Evolutionary conservation across 1,139 yeast genomes (phyloP).

Genomic region (Suhomyces taliae): DNA sequence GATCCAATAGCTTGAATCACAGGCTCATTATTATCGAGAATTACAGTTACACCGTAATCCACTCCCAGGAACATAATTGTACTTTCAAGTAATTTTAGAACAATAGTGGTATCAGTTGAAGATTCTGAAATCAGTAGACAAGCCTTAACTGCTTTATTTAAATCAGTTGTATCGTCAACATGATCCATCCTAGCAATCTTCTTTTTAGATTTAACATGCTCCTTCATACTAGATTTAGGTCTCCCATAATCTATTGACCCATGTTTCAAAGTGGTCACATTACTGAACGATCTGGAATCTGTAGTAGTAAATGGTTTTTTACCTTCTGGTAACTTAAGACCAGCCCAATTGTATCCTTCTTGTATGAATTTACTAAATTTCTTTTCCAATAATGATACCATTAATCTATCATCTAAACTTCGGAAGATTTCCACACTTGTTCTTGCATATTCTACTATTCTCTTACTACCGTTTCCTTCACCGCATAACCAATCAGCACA

Average conservation of each 20-base stretch:
- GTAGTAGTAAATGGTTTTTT: neutral
- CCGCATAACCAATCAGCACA: slow-evolving; percentile 50
- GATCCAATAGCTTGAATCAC: slow-evolving; percentile 48
- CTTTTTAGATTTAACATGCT: neutral
- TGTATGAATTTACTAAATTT: slow-evolving; percentile 21
- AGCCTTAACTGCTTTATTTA: slow-evolving; percentile 36
- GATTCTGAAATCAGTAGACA: slow-evolving; percentile 54
- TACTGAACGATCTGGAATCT: neutral
- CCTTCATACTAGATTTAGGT: neutral
- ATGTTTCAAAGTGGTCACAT: neutral
- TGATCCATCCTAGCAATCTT: neutral
- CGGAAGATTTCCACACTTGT: slow-evolving; percentile 22
- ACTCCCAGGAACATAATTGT: slow-evolving; percentile 44
- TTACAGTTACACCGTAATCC: slow-evolving; percentile 46
- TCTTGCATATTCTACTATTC: slow-evolving; percentile 22
- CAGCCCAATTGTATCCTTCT: slow-evolving; percentile 32
- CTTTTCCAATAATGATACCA: slow-evolving; percentile 13
- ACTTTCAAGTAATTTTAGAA: slow-evolving; percentile 41
- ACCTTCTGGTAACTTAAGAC: slow-evolving; percentile 18
- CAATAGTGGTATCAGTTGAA: slow-evolving; percentile 38
- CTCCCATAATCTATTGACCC: neutral
- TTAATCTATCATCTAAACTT: slow-evolving; percentile 18
- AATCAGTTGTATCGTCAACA: slow-evolving; percentile 5
- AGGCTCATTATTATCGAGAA: slow-evolving; percentile 33
- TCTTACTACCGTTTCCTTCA: slow-evolving; percentile 12